phyloP scores from a whole-genome alignment of 1,284 basidiomycete species.

The Bothia castanella region DNA sequence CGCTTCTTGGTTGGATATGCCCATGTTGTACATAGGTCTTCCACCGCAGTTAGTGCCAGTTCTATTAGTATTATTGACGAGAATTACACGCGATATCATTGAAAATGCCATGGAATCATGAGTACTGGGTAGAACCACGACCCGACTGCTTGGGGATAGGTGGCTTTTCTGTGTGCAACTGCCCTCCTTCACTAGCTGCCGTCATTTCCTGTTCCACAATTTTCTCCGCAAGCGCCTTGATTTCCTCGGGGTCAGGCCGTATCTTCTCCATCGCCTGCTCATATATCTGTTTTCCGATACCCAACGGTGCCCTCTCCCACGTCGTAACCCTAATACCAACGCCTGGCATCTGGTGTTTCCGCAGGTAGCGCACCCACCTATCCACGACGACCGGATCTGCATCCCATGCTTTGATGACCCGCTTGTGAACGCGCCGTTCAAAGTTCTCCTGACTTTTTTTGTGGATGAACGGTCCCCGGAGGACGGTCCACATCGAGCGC shows the following conservation, averaged over 20 bases:
- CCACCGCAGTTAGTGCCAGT: neutral
- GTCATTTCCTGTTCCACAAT: conserved; percentile 31
- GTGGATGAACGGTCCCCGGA: conserved; percentile 83
- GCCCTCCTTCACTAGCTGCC: conserved; percentile 7
- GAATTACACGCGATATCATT: conserved; percentile 3
- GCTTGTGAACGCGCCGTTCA: conserved; percentile 77
- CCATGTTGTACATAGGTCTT: neutral
- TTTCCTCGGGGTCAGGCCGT: conserved; percentile 32
- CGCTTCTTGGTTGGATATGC: neutral
- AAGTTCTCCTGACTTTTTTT: conserved; percentile 98
- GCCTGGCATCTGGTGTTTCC: conserved; percentile 75
- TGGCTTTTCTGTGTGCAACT: neutral
- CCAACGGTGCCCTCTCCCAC: conserved; percentile 71
- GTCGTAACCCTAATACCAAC: conserved; percentile 82
- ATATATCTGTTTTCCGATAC: conserved; percentile 52
- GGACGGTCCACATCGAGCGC: conserved; percentile 84
- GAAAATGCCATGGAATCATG: neutral
- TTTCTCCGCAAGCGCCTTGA: conserved; percentile 36
- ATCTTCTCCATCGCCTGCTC: conserved; percentile 36
- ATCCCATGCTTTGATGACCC: conserved; percentile 90
- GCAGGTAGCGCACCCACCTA: conserved; percentile 79
- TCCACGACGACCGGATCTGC: conserved; percentile 78
- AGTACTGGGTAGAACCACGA: neutral
- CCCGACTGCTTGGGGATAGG: neutral
- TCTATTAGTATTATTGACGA: conserved; percentile 11